A percentile compares a stretch with the other conserved stretches of the same genome.
phyloP scores from a whole-genome alignment of 192 early-diverging fungal genomes.

The Mortierella alpina region DNA sequence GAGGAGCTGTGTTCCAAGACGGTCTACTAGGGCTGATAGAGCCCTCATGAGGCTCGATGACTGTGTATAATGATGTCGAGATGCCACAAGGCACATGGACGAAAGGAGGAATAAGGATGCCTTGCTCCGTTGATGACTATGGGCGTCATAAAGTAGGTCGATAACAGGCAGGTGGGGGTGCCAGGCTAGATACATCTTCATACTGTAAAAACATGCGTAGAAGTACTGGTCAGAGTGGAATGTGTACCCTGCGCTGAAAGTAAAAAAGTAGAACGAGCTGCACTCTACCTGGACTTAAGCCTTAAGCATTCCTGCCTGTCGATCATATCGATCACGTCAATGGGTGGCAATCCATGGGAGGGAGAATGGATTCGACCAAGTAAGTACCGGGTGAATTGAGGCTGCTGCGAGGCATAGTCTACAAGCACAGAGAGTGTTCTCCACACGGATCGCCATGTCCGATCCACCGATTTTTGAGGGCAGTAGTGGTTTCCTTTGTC shows the following conservation, averaged over 20 bases:
- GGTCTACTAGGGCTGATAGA: slow-evolving; percentile 24
- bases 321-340: slow-evolving; percentile 28
- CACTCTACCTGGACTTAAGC: slow-evolving; percentile 4
- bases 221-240: neutral
- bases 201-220: neutral
- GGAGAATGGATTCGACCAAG: slow-evolving; percentile 2
- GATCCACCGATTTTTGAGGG: neutral
- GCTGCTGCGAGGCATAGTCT: slow-evolving; percentile 24
- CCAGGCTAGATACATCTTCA: slow-evolving; percentile 26
- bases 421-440: slow-evolving; percentile 15
- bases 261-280: too few relatives aligned
- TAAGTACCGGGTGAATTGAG: slow-evolving; percentile 25
- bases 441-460: slow-evolving; percentile 16
- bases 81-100: slow-evolving; percentile 27
- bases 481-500: neutral
- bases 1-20: slow-evolving; percentile 20
- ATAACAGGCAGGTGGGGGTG: slow-evolving; percentile 32
- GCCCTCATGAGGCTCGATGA: slow-evolving; percentile 18
- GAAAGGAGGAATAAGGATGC: slow-evolving; percentile 21
- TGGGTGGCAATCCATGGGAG: neutral
- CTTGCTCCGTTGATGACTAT: slow-evolving; percentile 2
- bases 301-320: slow-evolving; percentile 23
- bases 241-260: too few relatives aligned
- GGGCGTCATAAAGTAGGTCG: slow-evolving; percentile 13
- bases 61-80: slow-evolving; percentile 21